Evolutionary conservation across 352 stramenopile species (phyloP).

Genomic region (Phytophthora citricola): DNA sequence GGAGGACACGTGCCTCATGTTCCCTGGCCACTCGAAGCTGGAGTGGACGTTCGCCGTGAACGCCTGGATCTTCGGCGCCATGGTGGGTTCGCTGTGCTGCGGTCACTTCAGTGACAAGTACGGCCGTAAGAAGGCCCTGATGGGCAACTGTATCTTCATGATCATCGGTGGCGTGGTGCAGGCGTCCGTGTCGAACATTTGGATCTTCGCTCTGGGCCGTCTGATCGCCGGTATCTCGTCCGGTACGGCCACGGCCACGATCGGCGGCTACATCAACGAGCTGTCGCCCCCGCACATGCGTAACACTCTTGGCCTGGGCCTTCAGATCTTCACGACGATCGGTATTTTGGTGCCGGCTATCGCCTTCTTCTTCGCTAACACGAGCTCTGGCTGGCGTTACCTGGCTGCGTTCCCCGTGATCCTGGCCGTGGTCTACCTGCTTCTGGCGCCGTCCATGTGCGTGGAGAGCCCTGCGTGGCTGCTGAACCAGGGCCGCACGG

Average conservation of each 20-base stretch:
- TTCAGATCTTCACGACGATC: slow-evolving; percentile 1
- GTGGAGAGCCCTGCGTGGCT: background rate
- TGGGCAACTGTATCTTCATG: slow-evolving; percentile 1
- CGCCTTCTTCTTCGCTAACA: background rate
- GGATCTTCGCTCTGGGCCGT: background rate
- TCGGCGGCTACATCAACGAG: background rate
- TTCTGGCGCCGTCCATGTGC: background rate
- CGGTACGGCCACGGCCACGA: background rate
- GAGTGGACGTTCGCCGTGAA: slow-evolving; percentile 2
- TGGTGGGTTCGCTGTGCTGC: background rate
- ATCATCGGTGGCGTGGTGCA: background rate
- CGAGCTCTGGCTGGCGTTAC: slow-evolving; percentile 1
- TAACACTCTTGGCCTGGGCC: background rate
- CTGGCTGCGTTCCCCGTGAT: background rate
- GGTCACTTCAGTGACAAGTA: slow-evolving; percentile 1
- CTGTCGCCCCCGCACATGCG: no score
- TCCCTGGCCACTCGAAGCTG: background rate
- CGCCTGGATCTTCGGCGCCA: slow-evolving; percentile 1
- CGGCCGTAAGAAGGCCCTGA: background rate
- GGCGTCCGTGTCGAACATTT: background rate
- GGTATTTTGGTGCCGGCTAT: background rate
- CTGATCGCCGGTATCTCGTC: background rate
- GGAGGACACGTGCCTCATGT: background rate
- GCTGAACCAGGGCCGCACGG: background rate
- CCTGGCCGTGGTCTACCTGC: background rate